Evolutionary conservation across 2,329 filamentous ascomycete species (phyloP).

Genomic region (Mycocentrospora acerina): DNA sequence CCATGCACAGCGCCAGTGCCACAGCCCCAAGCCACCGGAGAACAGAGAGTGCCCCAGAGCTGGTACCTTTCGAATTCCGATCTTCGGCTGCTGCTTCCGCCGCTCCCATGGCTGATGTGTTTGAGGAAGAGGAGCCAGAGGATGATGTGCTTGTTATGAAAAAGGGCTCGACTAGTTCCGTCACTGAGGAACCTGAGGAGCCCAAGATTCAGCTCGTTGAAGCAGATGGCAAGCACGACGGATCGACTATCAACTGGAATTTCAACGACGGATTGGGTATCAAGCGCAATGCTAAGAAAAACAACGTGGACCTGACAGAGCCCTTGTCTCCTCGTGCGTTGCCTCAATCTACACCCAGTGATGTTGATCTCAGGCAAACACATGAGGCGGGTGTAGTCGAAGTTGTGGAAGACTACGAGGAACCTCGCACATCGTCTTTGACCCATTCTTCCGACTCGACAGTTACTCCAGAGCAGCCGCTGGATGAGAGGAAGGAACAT

Average conservation of each 20-base stretch:
- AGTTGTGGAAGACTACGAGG: slow-evolving; percentile 50
- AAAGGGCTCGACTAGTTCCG: slow-evolving; percentile 19
- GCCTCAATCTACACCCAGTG: slow-evolving; percentile 9
- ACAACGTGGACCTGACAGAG: slow-evolving; percentile 15
- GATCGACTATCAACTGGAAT: slow-evolving; percentile 47
- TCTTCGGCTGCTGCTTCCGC: slow-evolving; percentile 56
- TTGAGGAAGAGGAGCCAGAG: slow-evolving; percentile 76
- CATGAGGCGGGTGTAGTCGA: slow-evolving; percentile 41
- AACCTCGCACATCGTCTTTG: slow-evolving; percentile 51
- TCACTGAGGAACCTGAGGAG: slow-evolving; percentile 43
- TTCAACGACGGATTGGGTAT: slow-evolving; percentile 45
- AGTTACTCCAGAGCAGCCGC: slow-evolving; percentile 38
- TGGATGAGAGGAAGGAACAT: slow-evolving; percentile 38
- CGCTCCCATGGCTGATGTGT: slow-evolving; percentile 81
- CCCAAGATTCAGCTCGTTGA: slow-evolving; percentile 51
- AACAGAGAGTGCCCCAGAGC: slow-evolving; percentile 77
- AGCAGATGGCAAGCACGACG: slow-evolving; percentile 42
- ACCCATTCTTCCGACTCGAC: slow-evolving; percentile 55
- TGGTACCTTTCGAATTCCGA: slow-evolving; percentile 69
- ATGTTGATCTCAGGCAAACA: slow-evolving; percentile 10
- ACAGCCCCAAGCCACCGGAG: slow-evolving; percentile 77
- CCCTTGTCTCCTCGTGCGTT: slow-evolving; percentile 29
- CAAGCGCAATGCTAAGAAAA: slow-evolving; percentile 20
- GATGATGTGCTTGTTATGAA: slow-evolving; percentile 44
- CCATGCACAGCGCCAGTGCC: slow-evolving; percentile 75